Conservation (phyloP, 2,329 filamentous ascomycete species). For the Alternaria gaisen region DNA sequence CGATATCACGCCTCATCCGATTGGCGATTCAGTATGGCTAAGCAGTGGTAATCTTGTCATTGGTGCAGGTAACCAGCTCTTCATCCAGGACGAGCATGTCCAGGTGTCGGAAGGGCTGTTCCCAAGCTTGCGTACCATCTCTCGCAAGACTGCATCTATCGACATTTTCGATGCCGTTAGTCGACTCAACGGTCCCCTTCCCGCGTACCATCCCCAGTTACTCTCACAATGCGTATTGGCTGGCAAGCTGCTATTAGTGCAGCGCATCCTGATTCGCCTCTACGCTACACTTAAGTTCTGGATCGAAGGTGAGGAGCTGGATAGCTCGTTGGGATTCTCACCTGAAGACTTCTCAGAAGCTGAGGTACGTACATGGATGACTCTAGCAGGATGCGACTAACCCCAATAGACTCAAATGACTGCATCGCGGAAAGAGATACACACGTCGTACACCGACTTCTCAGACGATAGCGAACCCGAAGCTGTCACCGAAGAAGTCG, state of each 20-base stretch:
- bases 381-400: constrained; percentile 8
- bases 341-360: constrained; percentile 59
- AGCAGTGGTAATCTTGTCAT: constrained; percentile 85
- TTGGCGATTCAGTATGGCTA: constrained; percentile 93
- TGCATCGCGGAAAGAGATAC: constrained; percentile 58
- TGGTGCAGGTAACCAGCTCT: constrained; percentile 89
- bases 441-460: constrained; percentile 62
- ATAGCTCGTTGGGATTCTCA: constrained; percentile 74
- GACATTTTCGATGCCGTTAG: constrained; percentile 85
- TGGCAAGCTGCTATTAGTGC: constrained; percentile 77
- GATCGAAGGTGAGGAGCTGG: constrained; percentile 79
- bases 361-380: constrained; percentile 48
- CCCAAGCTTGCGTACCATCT: constrained; percentile 62
- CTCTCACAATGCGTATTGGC: constrained; percentile 85
- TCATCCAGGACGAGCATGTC: constrained; percentile 82
- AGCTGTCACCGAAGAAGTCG: constrained; percentile 75
- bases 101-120: constrained; percentile 69
- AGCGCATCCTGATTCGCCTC: constrained; percentile 75
- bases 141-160: constrained; percentile 61
- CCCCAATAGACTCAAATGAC: constrained; percentile 47
- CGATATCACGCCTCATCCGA: constrained; percentile 85
- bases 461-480: constrained; percentile 66
- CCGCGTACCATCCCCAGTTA: constrained; percentile 92
- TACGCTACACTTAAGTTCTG: constrained; percentile 83
- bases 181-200: constrained; percentile 84